phyloP scores from a whole-genome alignment of 2,329 filamentous ascomycete species.

The Trichocomaceae sp. region DNA sequence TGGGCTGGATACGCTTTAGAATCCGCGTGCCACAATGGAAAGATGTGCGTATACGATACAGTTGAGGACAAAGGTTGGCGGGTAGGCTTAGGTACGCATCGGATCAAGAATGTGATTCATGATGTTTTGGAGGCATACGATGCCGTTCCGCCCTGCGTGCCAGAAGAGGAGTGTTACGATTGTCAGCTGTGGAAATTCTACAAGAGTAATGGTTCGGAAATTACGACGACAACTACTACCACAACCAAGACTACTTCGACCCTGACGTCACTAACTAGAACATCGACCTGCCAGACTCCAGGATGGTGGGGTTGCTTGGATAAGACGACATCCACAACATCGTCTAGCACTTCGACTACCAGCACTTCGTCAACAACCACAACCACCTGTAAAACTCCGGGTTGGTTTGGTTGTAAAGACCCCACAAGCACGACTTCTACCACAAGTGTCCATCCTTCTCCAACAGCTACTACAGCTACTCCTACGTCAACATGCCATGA shows the following conservation, averaged over 20 bases:
- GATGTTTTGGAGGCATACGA: conserved; percentile 84
- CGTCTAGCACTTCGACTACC: conserved; percentile 23
- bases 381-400: conserved; percentile 34
- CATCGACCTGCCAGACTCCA: conserved; percentile 81
- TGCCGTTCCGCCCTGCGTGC: conserved; percentile 66
- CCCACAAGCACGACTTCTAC: conserved; percentile 26
- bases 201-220: conserved; percentile 80
- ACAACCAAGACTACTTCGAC: conserved; percentile 52
- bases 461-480: conserved; percentile 19
- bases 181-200: conserved; percentile 93
- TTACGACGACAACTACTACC: conserved; percentile 64
- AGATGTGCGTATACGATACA: conserved; percentile 85
- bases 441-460: conserved; percentile 21
- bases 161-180: conserved; percentile 75
- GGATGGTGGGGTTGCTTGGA: conserved; percentile 75
- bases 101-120: conserved; percentile 78
- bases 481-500: conserved; percentile 30
- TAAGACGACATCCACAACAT: conserved; percentile 29
- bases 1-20: conserved; percentile 92
- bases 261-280: conserved; percentile 61
- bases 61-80: conserved; percentile 89
- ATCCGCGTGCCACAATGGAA: conserved; percentile 82
- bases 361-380: conserved; percentile 26
- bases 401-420: conserved; percentile 40
- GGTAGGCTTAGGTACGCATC: conserved; percentile 83